A percentile compares a stretch with the other conserved stretches of the same genome.
phyloP scores from a whole-genome alignment of 2,329 filamentous ascomycete genomes.

The Alternaria angustiovoidea region DNA sequence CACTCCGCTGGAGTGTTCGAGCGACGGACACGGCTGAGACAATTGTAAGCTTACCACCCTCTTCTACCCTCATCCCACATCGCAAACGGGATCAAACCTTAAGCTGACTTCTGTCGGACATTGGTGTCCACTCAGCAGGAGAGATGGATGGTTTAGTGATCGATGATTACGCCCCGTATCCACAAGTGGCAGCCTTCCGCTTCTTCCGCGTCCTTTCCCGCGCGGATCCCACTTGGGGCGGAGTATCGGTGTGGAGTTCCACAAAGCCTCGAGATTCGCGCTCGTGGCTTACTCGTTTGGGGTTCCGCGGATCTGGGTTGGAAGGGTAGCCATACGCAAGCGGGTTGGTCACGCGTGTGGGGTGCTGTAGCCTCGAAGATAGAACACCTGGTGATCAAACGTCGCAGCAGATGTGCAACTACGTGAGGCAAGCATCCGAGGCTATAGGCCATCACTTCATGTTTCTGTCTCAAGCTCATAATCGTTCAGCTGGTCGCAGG shows the following conservation, averaged over 20 bases:
- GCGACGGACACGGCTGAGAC: conserved; percentile 9
- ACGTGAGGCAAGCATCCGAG: background rate
- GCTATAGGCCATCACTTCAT: background rate
- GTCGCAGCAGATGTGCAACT: no score
- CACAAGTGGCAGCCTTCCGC: conserved; percentile 24
- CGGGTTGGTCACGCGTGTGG: background rate
- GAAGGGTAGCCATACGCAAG: background rate
- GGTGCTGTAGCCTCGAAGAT: background rate
- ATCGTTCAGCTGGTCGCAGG: background rate
- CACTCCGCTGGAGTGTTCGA: background rate
- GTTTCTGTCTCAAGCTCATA: background rate
- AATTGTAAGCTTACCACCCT: conserved; percentile 12
- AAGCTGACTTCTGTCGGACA: background rate
- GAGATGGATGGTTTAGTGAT: background rate
- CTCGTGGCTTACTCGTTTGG: background rate
- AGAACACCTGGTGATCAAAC: background rate
- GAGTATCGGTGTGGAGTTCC: conserved; percentile 8
- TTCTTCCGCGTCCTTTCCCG: conserved; percentile 30
- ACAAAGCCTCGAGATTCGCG: background rate
- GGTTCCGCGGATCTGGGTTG: background rate
- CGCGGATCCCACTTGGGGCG: background rate
- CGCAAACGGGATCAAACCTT: background rate
- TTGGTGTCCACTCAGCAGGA: background rate
- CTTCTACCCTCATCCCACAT: background rate
- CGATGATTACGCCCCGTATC: background rate